phyloP scores from a whole-genome alignment of 176 grass and related monocot genomes.

The Rhynchospora pubera region DNA sequence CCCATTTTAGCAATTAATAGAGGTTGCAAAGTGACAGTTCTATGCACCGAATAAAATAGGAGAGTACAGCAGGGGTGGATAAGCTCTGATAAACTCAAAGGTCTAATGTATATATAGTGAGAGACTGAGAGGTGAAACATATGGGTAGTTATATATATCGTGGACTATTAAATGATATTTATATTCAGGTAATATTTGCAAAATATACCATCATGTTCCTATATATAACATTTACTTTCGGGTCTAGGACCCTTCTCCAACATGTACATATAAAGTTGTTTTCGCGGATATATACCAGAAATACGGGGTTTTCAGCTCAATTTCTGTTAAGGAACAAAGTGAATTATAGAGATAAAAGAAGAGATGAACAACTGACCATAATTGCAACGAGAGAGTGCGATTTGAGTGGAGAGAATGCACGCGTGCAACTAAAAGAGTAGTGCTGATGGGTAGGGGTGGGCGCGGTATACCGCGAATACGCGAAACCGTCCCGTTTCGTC shows the following conservation, averaged over 20 bases:
- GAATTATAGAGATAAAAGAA: neutral
- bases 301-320: neutral
- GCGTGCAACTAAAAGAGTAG: slow-evolving; percentile 9
- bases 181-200: neutral
- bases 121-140: neutral
- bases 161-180: neutral
- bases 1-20: slow-evolving; percentile 13
- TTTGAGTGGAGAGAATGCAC: slow-evolving; percentile 22
- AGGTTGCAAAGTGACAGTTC: neutral
- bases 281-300: neutral
- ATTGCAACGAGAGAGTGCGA: neutral
- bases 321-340: neutral
- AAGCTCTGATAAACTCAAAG: neutral
- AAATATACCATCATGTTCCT: neutral
- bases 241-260: neutral
- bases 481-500: too few species aligned
- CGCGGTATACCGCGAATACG: too few species aligned
- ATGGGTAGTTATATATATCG: neutral
- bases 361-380: neutral
- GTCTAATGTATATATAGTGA: slow-evolving; percentile 13
- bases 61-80: neutral
- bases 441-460: too few species aligned
- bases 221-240: neutral
- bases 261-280: neutral
- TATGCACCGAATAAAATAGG: neutral